Evolutionary conservation across 1,284 basidiomycete species (phyloP), one percentile per base, ranked within the genome.

Genomic region (Ustilago bromivora): DNA sequence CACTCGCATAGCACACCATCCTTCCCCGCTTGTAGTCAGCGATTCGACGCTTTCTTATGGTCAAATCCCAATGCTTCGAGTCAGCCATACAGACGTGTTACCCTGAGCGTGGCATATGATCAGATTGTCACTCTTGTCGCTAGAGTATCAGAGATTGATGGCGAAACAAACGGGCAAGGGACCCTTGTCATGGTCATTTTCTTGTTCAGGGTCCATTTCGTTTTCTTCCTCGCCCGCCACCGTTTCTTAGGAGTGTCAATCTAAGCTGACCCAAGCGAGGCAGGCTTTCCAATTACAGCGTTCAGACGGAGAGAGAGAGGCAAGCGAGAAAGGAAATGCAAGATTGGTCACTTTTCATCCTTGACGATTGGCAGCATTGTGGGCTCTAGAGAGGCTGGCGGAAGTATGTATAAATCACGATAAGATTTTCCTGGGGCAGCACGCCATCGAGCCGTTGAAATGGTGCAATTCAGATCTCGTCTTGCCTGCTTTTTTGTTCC

Each of bases 341-440:
- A 47, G 35, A 19, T 59, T 59, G 46, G 9, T 52, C 49, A 36
- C 57, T 60, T 46, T 60, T 60, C 58, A 53, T n/a, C 58, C 49
- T 43, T 12, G 28, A 35, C 53, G 53, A 17, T 32, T 40, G 28
- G 13, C 49, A 32, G 28, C 49, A 28, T 55, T 36, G 53, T 65
- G 71, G 71, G 65, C 70, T 63, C 71, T 40, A 73, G 71, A 52
- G 53, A 58, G 61, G 13, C 71, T 73, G 36, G 66, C 8, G 61
- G 28, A 31, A 19, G 47, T 28, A 40, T 8, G 23, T 38, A 4
- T 34, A 28, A 55, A 62, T 32, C 49, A 56, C 53, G 41, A 56
- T 47, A 62, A 62, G 34, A 55, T 23, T 52, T 53, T n/a, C 52
- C 31, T 12, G 38, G n/a, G 54, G 61, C 60, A 73, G 65, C 71